Evolutionary conservation across 2,329 filamentous ascomycete genomes (phyloP).

Genomic region (Amauroascus verrucosus): DNA sequence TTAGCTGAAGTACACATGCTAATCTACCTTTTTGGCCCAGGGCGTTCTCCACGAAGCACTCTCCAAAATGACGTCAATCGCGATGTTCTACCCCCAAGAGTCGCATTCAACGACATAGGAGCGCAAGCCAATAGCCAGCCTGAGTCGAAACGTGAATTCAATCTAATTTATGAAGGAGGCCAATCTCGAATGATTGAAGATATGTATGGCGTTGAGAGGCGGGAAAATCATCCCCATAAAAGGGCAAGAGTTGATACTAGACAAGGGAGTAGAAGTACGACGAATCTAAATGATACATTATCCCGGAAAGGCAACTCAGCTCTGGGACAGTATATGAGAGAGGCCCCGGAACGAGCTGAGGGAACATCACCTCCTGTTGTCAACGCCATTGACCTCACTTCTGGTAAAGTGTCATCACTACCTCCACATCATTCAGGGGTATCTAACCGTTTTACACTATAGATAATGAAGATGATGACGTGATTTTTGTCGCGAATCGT

Average conservation of each 20-base stretch:
- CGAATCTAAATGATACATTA: constrained; percentile 34
- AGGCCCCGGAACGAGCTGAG: constrained; percentile 40
- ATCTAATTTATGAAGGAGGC: constrained; percentile 21
- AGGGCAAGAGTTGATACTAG: constrained; percentile 48
- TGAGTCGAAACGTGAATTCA: constrained; percentile 23
- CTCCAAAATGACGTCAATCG: constrained; percentile 2
- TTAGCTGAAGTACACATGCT: background rate
- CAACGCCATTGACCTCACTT: constrained; percentile 38
- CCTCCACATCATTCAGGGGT: background rate
- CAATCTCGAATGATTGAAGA: constrained; percentile 53
- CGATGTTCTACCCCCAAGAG: background rate
- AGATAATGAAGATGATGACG: constrained; percentile 33
- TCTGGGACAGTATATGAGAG: constrained; percentile 56
- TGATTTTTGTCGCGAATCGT: constrained; percentile 41
- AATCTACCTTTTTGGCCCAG: background rate
- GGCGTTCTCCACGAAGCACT: background rate
- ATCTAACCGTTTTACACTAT: constrained; percentile 15
- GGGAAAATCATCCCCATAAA: constrained; percentile 53
- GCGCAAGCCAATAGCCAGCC: constrained; percentile 4
- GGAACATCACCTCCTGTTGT: constrained; percentile 41
- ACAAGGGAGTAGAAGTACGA: constrained; percentile 32
- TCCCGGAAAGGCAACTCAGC: constrained; percentile 43
- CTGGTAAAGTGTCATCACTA: constrained; percentile 18
- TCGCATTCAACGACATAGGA: background rate
- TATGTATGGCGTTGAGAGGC: constrained; percentile 63